Conservation (phyloP, 192 early-diverging fungal species). For the Dissophora globulifera region DNA sequence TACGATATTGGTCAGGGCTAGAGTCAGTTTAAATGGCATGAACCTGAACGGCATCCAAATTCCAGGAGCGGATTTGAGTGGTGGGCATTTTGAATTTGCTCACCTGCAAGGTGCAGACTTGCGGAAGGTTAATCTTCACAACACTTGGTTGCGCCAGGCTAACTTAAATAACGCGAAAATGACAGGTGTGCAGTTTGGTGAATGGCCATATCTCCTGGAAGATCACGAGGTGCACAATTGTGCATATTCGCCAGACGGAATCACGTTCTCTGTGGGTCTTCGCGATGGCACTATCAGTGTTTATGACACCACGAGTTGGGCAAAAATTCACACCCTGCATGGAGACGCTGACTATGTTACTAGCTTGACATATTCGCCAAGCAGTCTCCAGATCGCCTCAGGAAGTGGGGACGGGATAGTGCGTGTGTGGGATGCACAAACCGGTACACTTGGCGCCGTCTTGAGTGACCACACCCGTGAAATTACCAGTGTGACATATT, state of each 20-base stretch:
- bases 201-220: slow-evolving; percentile 5
- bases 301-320: background rate
- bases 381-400: background rate
- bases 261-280: background rate
- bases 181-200: slow-evolving; percentile 5
- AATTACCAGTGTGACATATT: background rate
- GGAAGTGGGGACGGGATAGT: background rate
- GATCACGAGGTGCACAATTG: background rate
- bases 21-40: background rate
- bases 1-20: slow-evolving; percentile 5
- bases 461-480: background rate
- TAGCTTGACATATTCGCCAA: background rate
- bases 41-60: slow-evolving; percentile 1
- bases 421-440: slow-evolving; percentile 1
- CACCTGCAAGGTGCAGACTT: slow-evolving; percentile 7
- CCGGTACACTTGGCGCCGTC: background rate
- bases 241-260: background rate
- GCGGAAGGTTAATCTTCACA: background rate
- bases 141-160: background rate
- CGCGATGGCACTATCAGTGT: background rate
- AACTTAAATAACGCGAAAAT: background rate
- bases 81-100: slow-evolving; percentile 1
- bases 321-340: background rate
- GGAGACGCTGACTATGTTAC: background rate
- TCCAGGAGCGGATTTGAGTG: background rate